Percentiles rank a stretch among this genome's conserved stretches.
Conservation (phyloP, 129 eudicot species). For the Centrapalus pauciflorus region DNA sequence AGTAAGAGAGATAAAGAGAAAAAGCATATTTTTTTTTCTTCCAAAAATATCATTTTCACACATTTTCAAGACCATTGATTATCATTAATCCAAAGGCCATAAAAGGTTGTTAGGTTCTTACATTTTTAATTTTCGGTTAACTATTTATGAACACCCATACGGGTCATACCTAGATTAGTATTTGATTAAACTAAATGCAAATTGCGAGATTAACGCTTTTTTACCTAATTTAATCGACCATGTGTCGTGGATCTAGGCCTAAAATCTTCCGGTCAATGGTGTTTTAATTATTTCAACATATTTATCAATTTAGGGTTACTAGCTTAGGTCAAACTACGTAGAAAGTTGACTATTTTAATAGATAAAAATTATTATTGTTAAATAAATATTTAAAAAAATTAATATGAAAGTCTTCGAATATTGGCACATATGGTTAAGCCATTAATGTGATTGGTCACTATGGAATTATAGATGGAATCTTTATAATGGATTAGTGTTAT, state of each 20-base stretch:
- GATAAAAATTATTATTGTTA: not conserved
- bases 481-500: no score
- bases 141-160: no score
- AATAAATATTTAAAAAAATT: not conserved
- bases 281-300: not conserved
- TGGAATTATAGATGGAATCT: not conserved
- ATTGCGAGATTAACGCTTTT: not conserved
- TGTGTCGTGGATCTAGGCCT: slow-evolving; percentile 6
- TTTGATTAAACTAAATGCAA: not conserved
- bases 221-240: not conserved
- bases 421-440: slow-evolving; percentile 4
- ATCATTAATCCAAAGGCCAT: no score
- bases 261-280: not conserved
- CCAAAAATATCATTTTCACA: no score
- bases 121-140: no score
- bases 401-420: not conserved
- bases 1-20: no score
- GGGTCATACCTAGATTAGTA: no score
- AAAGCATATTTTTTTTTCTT: no score
- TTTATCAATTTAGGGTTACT: not conserved
- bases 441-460: not conserved
- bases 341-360: slow-evolving; percentile 1
- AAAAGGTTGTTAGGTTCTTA: no score
- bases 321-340: slow-evolving; percentile 8
- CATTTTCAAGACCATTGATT: no score